Percentiles rank a stretch among this genome's conserved stretches.
These are phyloP conservation scores for Leccinum imitatum DNA, from an alignment of 768 basidiomycete species.

Conservation along the genomic window DNA sequence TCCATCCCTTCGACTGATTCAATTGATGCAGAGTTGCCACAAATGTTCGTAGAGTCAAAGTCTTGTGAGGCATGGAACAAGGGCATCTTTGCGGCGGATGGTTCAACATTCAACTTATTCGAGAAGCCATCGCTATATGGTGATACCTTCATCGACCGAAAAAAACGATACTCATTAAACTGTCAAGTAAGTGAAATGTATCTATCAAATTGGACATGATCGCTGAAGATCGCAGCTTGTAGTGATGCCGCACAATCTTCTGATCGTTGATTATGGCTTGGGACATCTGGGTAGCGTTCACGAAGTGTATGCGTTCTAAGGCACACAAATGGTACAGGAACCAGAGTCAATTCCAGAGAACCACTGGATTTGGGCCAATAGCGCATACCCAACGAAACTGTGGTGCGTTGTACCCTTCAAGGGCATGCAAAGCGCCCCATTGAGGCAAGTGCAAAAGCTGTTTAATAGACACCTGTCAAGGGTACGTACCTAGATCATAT, in stretches of 20 bases:
- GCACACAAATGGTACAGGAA: too few relatives aligned
- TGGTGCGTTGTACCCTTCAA: too few relatives aligned
- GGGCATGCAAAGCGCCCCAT: neutral
- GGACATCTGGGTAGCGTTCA: too few relatives aligned
- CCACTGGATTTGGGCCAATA: too few relatives aligned
- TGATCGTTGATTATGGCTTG: too few relatives aligned
- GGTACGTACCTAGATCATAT: neutral
- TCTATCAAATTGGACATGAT: neutral
- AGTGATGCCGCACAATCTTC: too few relatives aligned
- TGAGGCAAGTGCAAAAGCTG: neutral
- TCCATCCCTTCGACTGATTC: neutral
- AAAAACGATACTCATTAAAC: neutral
- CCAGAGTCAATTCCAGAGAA: too few relatives aligned
- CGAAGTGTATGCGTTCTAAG: too few relatives aligned
- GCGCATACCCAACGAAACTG: too few relatives aligned
- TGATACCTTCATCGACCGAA: neutral
- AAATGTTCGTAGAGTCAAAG: neutral
- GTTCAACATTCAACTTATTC: neutral
- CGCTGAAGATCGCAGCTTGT: neutral
- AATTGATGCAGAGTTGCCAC: neutral
- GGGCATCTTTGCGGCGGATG: neutral
- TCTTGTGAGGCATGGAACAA: neutral
- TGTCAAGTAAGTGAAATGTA: neutral
- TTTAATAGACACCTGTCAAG: slow-evolving; percentile 2
- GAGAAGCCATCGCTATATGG: neutral